Evolutionary conservation across 1,284 basidiomycete species (phyloP).

Genomic region (Laetiporus sulphureus): DNA sequence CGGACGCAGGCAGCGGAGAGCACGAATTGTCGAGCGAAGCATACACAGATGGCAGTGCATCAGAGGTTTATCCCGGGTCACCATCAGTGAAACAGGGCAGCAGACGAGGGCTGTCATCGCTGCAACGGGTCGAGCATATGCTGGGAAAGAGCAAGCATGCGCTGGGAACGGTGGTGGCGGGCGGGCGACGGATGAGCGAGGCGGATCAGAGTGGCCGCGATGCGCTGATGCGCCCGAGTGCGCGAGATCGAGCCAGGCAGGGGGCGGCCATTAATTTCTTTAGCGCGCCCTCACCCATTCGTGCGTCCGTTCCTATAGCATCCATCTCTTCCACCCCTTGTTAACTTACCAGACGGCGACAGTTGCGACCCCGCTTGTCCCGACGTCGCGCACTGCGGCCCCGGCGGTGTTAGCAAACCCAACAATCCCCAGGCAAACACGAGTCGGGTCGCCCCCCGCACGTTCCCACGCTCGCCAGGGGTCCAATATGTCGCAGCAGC

Average conservation of each 20-base stretch:
- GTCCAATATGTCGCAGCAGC: conserved; percentile 16
- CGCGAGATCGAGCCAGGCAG: conserved; percentile 11
- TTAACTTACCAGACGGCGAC: too few relatives aligned
- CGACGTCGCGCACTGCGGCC: too few relatives aligned
- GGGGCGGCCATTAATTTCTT: conserved; percentile 11
- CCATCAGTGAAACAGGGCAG: conserved; percentile 4
- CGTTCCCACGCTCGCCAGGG: conserved; percentile 21
- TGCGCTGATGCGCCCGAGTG: conserved; percentile 11
- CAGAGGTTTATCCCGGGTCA: neutral
- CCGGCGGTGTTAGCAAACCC: too few relatives aligned
- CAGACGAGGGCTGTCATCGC: conserved; percentile 19
- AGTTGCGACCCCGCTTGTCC: too few relatives aligned
- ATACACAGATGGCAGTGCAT: conserved; percentile 1
- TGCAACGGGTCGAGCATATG: conserved; percentile 31
- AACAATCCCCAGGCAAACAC: too few relatives aligned
- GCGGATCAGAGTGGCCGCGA: conserved; percentile 8
- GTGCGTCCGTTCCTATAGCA: too few relatives aligned
- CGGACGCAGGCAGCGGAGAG: neutral
- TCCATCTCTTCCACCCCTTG: too few relatives aligned
- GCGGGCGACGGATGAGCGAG: conserved; percentile 3
- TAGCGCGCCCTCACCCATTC: conserved; percentile 17
- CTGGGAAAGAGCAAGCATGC: conserved; percentile 28
- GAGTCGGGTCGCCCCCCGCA: conserved; percentile 12
- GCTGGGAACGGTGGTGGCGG: conserved; percentile 12
- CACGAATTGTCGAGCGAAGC: conserved; percentile 1